phyloP scores from a whole-genome alignment of 1,139 yeast genomes.

The Kodamaea plutei region DNA sequence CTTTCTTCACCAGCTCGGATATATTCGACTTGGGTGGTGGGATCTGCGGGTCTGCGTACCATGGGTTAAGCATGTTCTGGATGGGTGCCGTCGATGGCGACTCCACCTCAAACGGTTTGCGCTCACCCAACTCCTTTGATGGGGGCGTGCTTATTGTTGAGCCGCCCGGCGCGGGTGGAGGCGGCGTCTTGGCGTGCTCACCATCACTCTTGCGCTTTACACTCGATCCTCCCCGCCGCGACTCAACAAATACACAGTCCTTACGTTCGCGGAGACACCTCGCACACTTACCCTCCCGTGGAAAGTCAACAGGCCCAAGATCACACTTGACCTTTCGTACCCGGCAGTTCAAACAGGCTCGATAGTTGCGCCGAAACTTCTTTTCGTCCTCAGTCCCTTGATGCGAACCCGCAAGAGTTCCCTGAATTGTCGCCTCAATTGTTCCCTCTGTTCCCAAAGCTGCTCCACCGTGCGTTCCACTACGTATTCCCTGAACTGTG shows the following conservation, averaged over 20 bases:
- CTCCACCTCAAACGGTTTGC: neutral
- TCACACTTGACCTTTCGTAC: constrained; percentile 82
- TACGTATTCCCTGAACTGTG: no score
- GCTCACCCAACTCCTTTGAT: no score
- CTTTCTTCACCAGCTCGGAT: constrained; percentile 2
- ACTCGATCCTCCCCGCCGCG: no score
- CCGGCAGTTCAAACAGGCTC: constrained; percentile 83
- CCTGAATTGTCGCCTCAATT: no score
- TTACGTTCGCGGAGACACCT: constrained; percentile 77
- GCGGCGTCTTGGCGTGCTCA: no score
- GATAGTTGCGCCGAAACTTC: constrained; percentile 59
- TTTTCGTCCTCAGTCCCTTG: constrained; percentile 8
- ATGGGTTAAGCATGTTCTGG: neutral
- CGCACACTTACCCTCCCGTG: constrained; percentile 79
- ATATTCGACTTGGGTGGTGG: constrained; percentile 1
- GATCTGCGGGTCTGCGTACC: neutral
- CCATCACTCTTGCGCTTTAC: no score
- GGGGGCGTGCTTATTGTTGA: no score
- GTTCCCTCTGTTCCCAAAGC: no score
- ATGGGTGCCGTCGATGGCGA: neutral
- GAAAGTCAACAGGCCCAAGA: constrained; percentile 69
- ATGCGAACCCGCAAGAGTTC: no score
- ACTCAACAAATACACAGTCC: constrained; percentile 74
- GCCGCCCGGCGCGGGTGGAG: no score
- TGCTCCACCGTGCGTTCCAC: no score